Evolutionary conservation across 2,329 filamentous ascomycete species (phyloP).

Genomic region (Hypoxylon sp.): DNA sequence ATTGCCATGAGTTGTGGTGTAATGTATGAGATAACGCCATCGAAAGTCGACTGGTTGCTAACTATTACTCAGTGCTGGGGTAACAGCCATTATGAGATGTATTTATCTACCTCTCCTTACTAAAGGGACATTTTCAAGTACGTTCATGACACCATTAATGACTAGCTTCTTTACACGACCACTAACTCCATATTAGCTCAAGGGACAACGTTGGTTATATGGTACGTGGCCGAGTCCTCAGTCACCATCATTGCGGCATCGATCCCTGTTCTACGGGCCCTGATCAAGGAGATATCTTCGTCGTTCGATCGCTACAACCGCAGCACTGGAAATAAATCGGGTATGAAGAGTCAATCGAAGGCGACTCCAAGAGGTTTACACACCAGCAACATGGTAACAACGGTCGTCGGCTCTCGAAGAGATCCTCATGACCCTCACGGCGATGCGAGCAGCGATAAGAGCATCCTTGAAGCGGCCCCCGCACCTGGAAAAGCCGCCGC

Average conservation of each 20-base stretch:
- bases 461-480: slow-evolving; percentile 40
- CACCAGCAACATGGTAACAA: slow-evolving; percentile 43
- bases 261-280: slow-evolving; percentile 55
- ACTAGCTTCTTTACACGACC: not conserved
- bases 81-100: slow-evolving; percentile 48
- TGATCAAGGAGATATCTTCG: slow-evolving; percentile 48
- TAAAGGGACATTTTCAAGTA: slow-evolving; percentile 45
- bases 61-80: slow-evolving; percentile 41
- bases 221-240: slow-evolving; percentile 51
- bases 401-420: slow-evolving; percentile 36
- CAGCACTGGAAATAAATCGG: slow-evolving; percentile 35
- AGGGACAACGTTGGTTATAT: slow-evolving; percentile 49
- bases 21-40: slow-evolving; percentile 40
- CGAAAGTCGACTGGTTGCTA: slow-evolving; percentile 10
- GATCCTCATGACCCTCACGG: slow-evolving; percentile 31
- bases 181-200: slow-evolving; percentile 20
- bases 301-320: slow-evolving; percentile 42
- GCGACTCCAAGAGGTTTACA: slow-evolving; percentile 31
- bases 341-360: slow-evolving; percentile 34
- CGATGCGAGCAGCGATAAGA: slow-evolving; percentile 46
- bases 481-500: slow-evolving; percentile 39
- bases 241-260: slow-evolving; percentile 53
- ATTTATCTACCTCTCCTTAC: slow-evolving; percentile 41
- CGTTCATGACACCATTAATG: slow-evolving; percentile 22
- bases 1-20: slow-evolving; percentile 54